A percentile compares a stretch with the other conserved stretches of the same genome.
These are phyloP conservation scores for Eutypa lata DNA, from an alignment of 2,329 filamentous ascomycete genomes.

Conservation along the genomic window DNA sequence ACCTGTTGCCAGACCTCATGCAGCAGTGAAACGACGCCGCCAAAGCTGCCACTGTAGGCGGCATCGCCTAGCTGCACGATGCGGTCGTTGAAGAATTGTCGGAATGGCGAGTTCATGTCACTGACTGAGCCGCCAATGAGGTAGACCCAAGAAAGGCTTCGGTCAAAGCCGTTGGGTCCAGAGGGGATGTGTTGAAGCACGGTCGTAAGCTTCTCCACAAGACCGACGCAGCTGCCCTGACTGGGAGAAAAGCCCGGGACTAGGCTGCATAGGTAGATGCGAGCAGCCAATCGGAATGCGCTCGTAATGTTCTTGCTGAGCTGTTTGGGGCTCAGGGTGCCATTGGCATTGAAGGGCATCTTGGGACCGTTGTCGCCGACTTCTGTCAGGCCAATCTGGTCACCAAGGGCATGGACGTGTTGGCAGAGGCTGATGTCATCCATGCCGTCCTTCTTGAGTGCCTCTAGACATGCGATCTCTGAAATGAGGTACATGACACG, in stretches of 20 bases:
- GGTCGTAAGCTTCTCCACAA: constrained; percentile 74
- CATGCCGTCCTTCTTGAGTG: constrained; percentile 77
- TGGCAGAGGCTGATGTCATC: constrained; percentile 83
- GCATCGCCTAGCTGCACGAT: constrained; percentile 70
- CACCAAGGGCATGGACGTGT: constrained; percentile 83
- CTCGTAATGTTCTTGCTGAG: constrained; percentile 85
- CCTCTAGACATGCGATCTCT: constrained; percentile 93
- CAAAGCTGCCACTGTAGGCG: constrained; percentile 80
- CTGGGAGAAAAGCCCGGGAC: constrained; percentile 82
- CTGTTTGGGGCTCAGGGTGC: constrained; percentile 76
- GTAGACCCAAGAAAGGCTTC: constrained; percentile 88
- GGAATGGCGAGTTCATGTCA: constrained; percentile 69
- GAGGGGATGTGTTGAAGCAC: constrained; percentile 79
- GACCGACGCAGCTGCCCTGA: constrained; percentile 69
- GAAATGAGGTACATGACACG: constrained; percentile 97
- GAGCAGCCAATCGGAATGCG: constrained; percentile 86
- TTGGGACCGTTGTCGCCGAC: constrained; percentile 54
- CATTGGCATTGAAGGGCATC: constrained; percentile 64
- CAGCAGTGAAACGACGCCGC: constrained; percentile 74
- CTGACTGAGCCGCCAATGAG: constrained; percentile 82
- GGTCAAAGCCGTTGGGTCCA: constrained; percentile 80
- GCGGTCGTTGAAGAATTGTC: constrained; percentile 73
- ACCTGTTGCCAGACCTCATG: constrained; percentile 83
- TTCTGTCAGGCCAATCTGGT: constrained; percentile 83
- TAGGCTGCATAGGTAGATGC: constrained; percentile 95